These are phyloP conservation scores for Quercus mongolica DNA, from an alignment of 306 rosid genomes.

Conservation along the genomic window DNA sequence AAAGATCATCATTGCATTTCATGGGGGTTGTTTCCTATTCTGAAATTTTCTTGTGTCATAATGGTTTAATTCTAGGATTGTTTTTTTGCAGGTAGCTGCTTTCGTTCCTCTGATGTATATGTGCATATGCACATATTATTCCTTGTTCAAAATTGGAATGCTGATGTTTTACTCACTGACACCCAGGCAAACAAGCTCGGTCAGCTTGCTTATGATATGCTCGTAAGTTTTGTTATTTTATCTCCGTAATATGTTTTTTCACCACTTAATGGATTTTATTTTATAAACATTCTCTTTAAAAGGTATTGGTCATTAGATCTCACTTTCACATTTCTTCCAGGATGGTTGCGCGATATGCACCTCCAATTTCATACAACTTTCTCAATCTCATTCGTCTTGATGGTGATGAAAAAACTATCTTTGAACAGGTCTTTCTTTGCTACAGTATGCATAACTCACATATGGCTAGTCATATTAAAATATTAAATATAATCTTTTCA, in stretches of 20 bases:
- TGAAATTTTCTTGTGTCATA: neutral
- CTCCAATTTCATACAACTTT: conserved; percentile 93
- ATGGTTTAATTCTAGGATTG: conserved; percentile 11
- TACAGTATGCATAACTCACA: conserved; percentile 5
- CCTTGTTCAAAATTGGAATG: conserved; percentile 89
- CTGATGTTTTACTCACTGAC: conserved; percentile 87
- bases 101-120: conserved; percentile 90
- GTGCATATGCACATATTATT: conserved; percentile 93
- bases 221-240: conserved; percentile 55
- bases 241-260: neutral
- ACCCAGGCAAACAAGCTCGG: conserved; percentile 95
- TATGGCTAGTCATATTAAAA: conserved; percentile 2
- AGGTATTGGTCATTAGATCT: conserved; percentile 10
- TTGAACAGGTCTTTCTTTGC: conserved; percentile 60
- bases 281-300: neutral
- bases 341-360: conserved; percentile 96
- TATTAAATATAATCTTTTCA: conserved; percentile 1
- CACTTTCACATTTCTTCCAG: conserved; percentile 34
- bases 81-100: conserved; percentile 65
- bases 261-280: neutral
- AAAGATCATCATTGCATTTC: neutral
- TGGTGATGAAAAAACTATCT: conserved; percentile 47
- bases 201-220: conserved; percentile 94
- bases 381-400: conserved; percentile 86
- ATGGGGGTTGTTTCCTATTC: neutral